Conservation (phyloP, 1,284 basidiomycete genomes). For the Ceraceosorus guamensis region DNA sequence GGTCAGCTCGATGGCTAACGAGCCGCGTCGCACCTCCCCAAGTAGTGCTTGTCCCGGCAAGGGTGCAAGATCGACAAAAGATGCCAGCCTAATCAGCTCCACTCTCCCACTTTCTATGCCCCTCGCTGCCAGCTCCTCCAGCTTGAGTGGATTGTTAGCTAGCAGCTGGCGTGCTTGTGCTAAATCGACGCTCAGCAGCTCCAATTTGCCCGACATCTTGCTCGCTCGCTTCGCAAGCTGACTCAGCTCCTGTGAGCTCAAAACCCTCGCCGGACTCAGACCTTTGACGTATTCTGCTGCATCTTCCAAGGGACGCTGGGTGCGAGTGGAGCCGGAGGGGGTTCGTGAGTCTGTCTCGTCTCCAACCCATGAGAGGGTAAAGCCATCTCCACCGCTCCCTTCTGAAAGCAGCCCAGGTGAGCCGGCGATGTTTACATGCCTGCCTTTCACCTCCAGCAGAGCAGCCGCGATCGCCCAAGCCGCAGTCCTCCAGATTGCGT, state of each 20-base stretch:
- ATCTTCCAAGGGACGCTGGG: not conserved
- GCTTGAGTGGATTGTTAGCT: not conserved
- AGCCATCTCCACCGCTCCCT: not conserved
- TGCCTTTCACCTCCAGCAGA: not conserved
- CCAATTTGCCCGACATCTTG: not conserved
- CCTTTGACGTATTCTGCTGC: not conserved
- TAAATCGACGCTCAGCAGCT: not conserved
- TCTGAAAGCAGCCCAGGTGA: not conserved
- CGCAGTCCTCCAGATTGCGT: not conserved
- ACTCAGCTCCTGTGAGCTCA: not conserved
- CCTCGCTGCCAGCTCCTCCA: not conserved
- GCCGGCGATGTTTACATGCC: not conserved
- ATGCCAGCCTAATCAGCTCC: not conserved
- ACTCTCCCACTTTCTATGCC: not conserved
- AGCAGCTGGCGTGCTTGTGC: not conserved
- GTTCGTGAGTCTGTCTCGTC: not conserved
- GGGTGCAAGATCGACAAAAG: not conserved
- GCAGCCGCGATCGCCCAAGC: not conserved
- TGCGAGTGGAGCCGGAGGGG: not conserved
- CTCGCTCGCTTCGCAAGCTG: not conserved
- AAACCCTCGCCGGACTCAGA: not conserved
- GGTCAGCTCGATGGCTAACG: slow-evolving; percentile 9
- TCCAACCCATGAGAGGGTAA: not conserved
- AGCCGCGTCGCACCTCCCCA: slow-evolving; percentile 4
- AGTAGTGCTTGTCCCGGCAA: not conserved